Conservation (phyloP, 2,329 filamentous ascomycete species). For the Pseudopyricularia cyperi region DNA sequence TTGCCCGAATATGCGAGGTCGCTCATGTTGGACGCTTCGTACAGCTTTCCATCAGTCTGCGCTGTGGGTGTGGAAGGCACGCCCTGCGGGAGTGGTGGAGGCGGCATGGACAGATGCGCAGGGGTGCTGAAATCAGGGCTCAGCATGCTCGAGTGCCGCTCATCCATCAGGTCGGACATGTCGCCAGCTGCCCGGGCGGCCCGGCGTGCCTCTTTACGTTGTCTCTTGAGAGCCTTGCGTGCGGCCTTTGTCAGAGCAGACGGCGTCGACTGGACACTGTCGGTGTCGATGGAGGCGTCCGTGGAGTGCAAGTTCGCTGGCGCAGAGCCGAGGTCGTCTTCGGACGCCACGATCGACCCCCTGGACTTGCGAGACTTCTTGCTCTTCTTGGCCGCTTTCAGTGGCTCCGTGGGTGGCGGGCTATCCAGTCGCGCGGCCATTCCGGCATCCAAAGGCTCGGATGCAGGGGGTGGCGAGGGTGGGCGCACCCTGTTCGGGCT, state of each 20-base stretch:
- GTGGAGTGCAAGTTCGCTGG: not conserved
- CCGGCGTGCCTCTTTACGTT: not conserved
- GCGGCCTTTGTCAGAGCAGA: not conserved
- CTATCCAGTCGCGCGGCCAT: not conserved
- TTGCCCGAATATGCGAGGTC: not conserved
- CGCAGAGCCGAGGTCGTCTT: not conserved
- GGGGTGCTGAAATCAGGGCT: not conserved
- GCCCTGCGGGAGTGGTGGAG: not conserved
- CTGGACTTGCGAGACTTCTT: not conserved
- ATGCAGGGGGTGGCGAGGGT: not conserved
- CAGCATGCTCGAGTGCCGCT: not conserved
- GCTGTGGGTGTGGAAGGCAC: not conserved
- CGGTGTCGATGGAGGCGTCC: not conserved
- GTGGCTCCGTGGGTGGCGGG: not conserved
- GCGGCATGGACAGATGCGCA: not conserved
- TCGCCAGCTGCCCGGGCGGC: not conserved
- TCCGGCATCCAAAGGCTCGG: not conserved
- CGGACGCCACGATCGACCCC: not conserved
- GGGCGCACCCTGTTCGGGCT: constrained; percentile 2
- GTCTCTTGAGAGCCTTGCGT: constrained; percentile 1
- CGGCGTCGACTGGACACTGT: not conserved
- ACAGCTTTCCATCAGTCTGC: not conserved
- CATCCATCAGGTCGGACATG: not conserved
- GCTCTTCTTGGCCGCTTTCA: not conserved
- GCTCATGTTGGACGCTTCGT: not conserved